Base-by-base conservation (phyloP, 2,329 filamentous ascomycete genomes). In the Podosphaera fusca region DNA sequence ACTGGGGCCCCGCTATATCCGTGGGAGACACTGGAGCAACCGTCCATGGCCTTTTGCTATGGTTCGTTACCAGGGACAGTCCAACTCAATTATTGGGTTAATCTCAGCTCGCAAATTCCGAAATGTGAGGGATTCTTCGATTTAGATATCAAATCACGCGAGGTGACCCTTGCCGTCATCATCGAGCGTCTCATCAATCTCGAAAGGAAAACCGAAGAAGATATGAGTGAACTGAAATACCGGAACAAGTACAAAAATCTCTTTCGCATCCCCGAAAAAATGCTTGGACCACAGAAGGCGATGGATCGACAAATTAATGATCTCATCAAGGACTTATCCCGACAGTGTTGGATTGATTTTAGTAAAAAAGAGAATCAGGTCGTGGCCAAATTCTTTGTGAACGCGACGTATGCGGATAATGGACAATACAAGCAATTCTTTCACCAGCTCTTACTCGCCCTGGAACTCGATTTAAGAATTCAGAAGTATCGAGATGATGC, bases 11-110 rank as follows among this genome's bases (percentile, higher is more conserved):
- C 64, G 31, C 54, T 46, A 35, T 33, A 62, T 55, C 82, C 81
- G 1, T 87, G 81, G 84, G 77, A 83, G 60, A 82, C 83, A 1
- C 71, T 87, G 33, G 84, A 88, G 65, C 82, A 87, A 64, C 84
- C 84, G 3, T 85, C 81, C 65, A 80, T 81, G 67, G 74, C 79
- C 0, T 85, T 84, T 65, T 77, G 75, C 61, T 83, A 79, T 67
- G 84, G 84, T 10, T 71, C 72, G 55, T 73, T 77, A 30, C 79
- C 82, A 0, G 84, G 84, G 4, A 87, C 84, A 0, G 77, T 84
- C 55, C 86, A 83, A 0, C 70, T 88, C 55, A 86, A 84, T 62
- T 77, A 81, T 60, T 87, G 82, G 77, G 76, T 78, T 10, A 76
- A 78, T 29, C 75, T 54, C 10, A 51, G 50, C 21, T 45, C 79